A percentile compares a stretch with the other conserved stretches of the same genome.
These are phyloP conservation scores for Flagelloscypha sp. DNA, from an alignment of 768 basidiomycete genomes.

Conservation along the genomic window DNA sequence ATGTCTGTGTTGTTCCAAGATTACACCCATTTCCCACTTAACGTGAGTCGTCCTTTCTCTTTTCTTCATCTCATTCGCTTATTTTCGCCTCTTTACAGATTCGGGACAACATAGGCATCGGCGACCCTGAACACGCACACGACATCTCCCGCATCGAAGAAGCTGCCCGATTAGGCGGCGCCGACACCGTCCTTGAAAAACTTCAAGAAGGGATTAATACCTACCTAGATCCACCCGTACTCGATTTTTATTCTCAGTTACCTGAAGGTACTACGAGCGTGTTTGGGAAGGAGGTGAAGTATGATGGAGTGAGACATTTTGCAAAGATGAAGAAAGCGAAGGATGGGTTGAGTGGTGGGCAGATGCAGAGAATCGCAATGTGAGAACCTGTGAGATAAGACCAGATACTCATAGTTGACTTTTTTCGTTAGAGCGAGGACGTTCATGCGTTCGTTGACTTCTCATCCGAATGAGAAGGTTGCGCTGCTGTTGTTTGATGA, in stretches of 20 bases:
- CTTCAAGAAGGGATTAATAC: slow-evolving; percentile 39
- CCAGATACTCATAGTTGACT: background rate
- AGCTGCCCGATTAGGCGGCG: slow-evolving; percentile 44
- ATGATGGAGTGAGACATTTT: slow-evolving; percentile 22
- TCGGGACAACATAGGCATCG: slow-evolving; percentile 43
- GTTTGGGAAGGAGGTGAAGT: slow-evolving; percentile 37
- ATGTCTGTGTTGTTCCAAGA: slow-evolving; percentile 44
- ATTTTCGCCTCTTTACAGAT: slow-evolving; percentile 24
- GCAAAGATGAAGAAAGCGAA: slow-evolving; percentile 21
- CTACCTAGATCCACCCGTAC: slow-evolving; percentile 38
- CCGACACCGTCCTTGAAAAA: slow-evolving; percentile 33
- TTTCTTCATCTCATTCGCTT: background rate
- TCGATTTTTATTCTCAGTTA: slow-evolving; percentile 35
- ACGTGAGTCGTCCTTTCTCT: slow-evolving; percentile 23
- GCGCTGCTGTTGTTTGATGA: slow-evolving; percentile 36
- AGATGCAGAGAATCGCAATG: slow-evolving; percentile 39
- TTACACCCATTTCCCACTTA: slow-evolving; percentile 44
- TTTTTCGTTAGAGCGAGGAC: slow-evolving; percentile 23
- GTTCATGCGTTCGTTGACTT: slow-evolving; percentile 30
- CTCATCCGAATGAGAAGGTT: slow-evolving; percentile 19
- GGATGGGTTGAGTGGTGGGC: slow-evolving; percentile 34
- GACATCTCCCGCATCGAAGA: slow-evolving; percentile 31
- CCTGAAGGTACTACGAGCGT: slow-evolving; percentile 39
- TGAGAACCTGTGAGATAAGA: slow-evolving; percentile 22
- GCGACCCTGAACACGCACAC: slow-evolving; percentile 29